phyloP scores from a whole-genome alignment of 768 basidiomycete genomes.

The Leccinum imitatum region DNA sequence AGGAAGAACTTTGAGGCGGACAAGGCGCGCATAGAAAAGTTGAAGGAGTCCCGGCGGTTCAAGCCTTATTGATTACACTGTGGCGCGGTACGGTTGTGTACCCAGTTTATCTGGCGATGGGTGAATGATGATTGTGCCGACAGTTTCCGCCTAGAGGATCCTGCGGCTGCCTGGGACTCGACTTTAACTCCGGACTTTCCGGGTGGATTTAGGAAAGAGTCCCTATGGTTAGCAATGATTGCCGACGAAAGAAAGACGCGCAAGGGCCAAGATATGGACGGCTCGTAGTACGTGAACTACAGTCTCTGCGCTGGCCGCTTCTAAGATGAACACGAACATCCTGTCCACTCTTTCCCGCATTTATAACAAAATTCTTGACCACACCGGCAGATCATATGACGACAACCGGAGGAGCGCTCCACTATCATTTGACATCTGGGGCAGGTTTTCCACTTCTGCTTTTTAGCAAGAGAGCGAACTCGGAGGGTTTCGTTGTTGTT shows the following conservation, averaged over 20 bases:
- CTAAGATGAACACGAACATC: conserved; percentile 4
- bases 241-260: not conserved
- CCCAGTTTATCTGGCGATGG: not conserved
- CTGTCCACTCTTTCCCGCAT: conserved; percentile 16
- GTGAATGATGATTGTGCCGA: not conserved
- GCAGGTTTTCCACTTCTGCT: conserved; percentile 58
- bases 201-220: not conserved
- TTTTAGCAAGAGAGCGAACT: conserved; percentile 46
- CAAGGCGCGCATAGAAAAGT: conserved; percentile 51
- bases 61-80: conserved; percentile 68
- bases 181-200: not conserved
- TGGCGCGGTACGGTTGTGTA: not conserved
- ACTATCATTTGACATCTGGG: conserved; percentile 55
- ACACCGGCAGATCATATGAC: conserved; percentile 60
- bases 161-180: not conserved
- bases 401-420: conserved; percentile 54
- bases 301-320: not conserved
- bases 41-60: conserved; percentile 75
- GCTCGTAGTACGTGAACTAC: not conserved
- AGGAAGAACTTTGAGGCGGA: conserved; percentile 86
- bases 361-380: conserved; percentile 21
- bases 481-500: conserved; percentile 40
- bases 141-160: not conserved
- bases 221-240: not conserved
- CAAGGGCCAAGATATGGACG: not conserved